Evolutionary conservation across 257 asterid genomes (phyloP).

Genomic region (Ilex aquifolium): DNA sequence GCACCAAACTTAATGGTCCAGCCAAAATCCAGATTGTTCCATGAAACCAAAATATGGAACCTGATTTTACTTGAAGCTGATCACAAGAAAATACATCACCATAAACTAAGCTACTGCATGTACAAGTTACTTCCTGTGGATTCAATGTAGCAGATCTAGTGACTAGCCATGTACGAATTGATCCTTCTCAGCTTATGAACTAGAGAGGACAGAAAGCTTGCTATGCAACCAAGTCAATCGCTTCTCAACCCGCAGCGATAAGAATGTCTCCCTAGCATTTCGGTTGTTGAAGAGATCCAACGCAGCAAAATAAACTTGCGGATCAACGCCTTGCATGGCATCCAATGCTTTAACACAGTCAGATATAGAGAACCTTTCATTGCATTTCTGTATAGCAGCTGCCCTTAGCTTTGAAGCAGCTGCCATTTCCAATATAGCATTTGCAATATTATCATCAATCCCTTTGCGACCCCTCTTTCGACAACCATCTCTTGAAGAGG

Average conservation of each 20-base stretch:
- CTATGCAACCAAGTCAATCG: conserved; percentile 63
- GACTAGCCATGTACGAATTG: too few relatives aligned
- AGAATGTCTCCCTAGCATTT: conserved; percentile 61
- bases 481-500: conserved; percentile 22
- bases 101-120: too few relatives aligned
- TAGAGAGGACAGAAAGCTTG: conserved; percentile 31
- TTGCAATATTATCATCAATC: conserved; percentile 59
- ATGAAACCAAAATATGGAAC: too few relatives aligned
- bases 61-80: too few relatives aligned
- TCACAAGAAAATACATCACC: too few relatives aligned
- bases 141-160: too few relatives aligned
- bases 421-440: conserved; percentile 75
- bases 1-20: too few relatives aligned
- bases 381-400: conserved; percentile 41
- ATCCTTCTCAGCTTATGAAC: not conserved
- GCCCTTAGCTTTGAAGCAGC: conserved; percentile 62
- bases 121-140: too few relatives aligned
- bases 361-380: conserved; percentile 41
- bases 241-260: conserved; percentile 53
- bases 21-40: too few relatives aligned
- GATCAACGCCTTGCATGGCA: conserved; percentile 50
- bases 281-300: conserved; percentile 63
- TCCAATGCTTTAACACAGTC: conserved; percentile 68
- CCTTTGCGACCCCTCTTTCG: conserved; percentile 72
- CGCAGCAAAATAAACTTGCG: conserved; percentile 54